Percentiles rank a stretch among this genome's conserved stretches.
Evolutionary conservation across 306 rosid species (phyloP).

Genomic region (Cicer pinnatifidum): DNA sequence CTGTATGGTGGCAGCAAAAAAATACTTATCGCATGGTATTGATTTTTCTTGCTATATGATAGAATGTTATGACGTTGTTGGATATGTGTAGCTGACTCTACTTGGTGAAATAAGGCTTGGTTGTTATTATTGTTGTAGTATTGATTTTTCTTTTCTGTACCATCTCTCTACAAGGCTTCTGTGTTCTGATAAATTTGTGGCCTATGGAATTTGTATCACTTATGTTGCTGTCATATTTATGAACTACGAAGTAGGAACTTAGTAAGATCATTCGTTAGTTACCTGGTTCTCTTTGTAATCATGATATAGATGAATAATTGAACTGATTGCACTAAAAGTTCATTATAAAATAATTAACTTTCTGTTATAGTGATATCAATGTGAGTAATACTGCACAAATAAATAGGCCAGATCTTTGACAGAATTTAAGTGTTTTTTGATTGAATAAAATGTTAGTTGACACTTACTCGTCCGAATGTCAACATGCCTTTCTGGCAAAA

Average conservation of each 20-base stretch:
- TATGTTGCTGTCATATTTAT: conserved; percentile 31
- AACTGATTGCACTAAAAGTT: conserved; percentile 6
- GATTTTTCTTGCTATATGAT: conserved; percentile 14
- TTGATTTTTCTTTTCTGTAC: conserved; percentile 34
- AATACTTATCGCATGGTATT: neutral
- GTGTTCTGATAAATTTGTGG: conserved; percentile 10
- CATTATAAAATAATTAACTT: conserved; percentile 30
- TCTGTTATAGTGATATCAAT: conserved; percentile 29
- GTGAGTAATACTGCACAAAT: neutral
- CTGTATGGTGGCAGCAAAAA: conserved; percentile 24
- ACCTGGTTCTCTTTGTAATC: conserved; percentile 32
- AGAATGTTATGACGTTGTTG: too few species aligned
- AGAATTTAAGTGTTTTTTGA: conserved; percentile 14
- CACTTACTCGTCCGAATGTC: neutral
- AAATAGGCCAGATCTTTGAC: neutral
- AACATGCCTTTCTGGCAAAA: neutral
- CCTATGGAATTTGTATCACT: conserved; percentile 11
- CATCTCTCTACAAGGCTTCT: neutral
- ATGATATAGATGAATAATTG: neutral
- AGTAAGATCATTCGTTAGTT: neutral
- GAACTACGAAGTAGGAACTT: neutral
- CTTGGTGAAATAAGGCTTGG: too few species aligned
- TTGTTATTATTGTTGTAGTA: neutral
- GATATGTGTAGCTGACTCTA: too few species aligned
- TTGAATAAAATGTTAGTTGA: conserved; percentile 12